These are phyloP conservation scores for Ceratobasidium sp. DNA, from an alignment of 1,284 basidiomycete species.

Conservation along the genomic window DNA sequence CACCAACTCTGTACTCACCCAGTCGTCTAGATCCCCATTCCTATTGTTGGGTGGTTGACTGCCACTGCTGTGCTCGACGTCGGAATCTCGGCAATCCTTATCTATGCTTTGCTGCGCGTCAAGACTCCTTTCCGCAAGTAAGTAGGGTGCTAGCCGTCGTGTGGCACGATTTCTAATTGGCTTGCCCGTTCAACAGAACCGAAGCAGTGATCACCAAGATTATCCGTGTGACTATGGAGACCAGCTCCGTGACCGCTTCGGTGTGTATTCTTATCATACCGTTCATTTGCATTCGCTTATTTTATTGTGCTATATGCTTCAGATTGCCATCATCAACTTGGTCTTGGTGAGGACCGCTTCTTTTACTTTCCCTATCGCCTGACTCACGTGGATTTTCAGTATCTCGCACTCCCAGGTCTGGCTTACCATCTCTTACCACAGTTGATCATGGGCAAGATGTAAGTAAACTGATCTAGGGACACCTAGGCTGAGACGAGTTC, in stretches of 20 bases:
- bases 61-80: conserved; percentile 48
- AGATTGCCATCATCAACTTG: conserved; percentile 49
- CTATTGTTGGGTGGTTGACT: conserved; percentile 45
- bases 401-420: conserved; percentile 47
- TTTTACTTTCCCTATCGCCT: not conserved
- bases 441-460: conserved; percentile 50
- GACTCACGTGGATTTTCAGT: conserved; percentile 27
- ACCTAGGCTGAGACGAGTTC: not conserved
- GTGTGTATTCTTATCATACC: not conserved
- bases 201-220: conserved; percentile 49
- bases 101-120: conserved; percentile 44
- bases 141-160: not conserved
- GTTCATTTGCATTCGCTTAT: not conserved
- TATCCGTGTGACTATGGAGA: conserved; percentile 49
- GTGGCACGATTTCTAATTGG: not conserved
- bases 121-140: conserved; percentile 49
- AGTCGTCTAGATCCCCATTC: conserved; percentile 40
- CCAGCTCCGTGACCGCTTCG: conserved; percentile 48
- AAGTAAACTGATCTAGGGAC: conserved; percentile 7
- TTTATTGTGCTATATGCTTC: not conserved
- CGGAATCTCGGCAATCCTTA: conserved; percentile 45
- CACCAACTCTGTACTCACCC: not conserved
- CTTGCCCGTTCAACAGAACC: conserved; percentile 42
- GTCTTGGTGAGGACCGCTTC: conserved; percentile 45
- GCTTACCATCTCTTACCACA: conserved; percentile 50